Evolutionary conservation across 1,284 basidiomycete genomes (phyloP), one percentile per base, ranked within the genome.

Genomic region (Meripilus lineatus): DNA sequence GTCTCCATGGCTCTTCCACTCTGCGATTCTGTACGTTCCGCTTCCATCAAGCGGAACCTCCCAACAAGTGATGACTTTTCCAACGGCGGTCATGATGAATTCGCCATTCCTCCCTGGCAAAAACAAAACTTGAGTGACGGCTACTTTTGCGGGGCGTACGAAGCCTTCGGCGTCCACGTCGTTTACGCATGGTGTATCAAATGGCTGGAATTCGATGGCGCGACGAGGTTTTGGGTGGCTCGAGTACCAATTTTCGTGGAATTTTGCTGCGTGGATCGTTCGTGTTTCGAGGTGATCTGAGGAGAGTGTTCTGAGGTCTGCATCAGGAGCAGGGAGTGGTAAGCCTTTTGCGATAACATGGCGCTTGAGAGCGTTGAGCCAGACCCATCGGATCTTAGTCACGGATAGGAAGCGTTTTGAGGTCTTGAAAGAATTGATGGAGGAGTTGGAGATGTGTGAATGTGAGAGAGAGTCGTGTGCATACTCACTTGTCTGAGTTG

Each of bases 191-290:
- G 28, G 10, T 15, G 28, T 10, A 30, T 30, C n/a, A 18, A 13
- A 18, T 11, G 11, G 11, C n/a, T 13, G 47, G 48, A 67, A 63
- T 34, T 59, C 56, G 24, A 67, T 44, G 17, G 54, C 46, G n/a
- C 52, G 49, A 21, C 40, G 45, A 5, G 58, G 45, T 14, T 40
- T 45, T 1, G 66, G 66, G 21, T 55, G 50, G 2, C 51, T 21
- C 2, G 66, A 64, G 41, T 54, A 57, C 65, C 66, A 67, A 45
- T 68, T 68, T 42, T 58, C 56, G 49, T 68, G 62, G 50, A 67
- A 63, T 32, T 54, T 54, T 15, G 61, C 51, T 22, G 65, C 65
- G 48, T 66, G 66, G 6, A 67, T 54, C 4, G 59, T 58, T 17
- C 65, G 61, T n/a, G 57, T 50, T 50, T 68, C 66, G 43, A 68